Percentiles rank a stretch among this genome's conserved stretches.
These are phyloP conservation scores for Citrus trifoliata DNA, from an alignment of 345 rosid genomes.

Conservation along the genomic window DNA sequence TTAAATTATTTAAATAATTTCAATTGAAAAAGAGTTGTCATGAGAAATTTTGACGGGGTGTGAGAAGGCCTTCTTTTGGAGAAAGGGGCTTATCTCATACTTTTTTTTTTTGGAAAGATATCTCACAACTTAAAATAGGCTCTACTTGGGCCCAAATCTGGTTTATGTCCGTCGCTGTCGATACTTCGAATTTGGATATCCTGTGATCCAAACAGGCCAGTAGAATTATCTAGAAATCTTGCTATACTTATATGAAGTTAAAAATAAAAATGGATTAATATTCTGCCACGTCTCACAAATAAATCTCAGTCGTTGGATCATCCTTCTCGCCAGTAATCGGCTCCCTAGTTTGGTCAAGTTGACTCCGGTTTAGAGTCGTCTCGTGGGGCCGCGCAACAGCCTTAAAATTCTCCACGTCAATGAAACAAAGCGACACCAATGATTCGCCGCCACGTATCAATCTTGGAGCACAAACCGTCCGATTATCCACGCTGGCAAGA, in stretches of 20 bases:
- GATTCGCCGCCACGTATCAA: constrained; percentile 28
- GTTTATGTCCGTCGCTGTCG: neutral
- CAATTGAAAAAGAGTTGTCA: too few species aligned
- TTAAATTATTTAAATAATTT: too few species aligned
- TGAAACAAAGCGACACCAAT: constrained; percentile 23
- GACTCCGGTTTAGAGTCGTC: constrained; percentile 10
- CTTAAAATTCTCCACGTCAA: constrained; percentile 49
- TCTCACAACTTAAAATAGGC: neutral
- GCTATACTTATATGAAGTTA: constrained; percentile 3
- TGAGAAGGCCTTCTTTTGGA: too few species aligned
- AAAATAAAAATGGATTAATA: constrained; percentile 6
- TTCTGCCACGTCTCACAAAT: constrained; percentile 22
- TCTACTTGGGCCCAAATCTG: neutral
- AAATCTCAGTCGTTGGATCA: constrained; percentile 7
- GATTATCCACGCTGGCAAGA: constrained; percentile 46
- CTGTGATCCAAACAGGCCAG: neutral
- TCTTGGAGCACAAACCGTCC: neutral
- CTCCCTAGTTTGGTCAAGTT: constrained; percentile 16
- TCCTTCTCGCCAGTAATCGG: constrained; percentile 10
- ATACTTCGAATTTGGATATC: neutral
- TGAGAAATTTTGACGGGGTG: too few species aligned
- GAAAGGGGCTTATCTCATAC: too few species aligned
- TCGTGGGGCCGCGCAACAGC: constrained; percentile 20
- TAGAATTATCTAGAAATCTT: constrained; percentile 3
- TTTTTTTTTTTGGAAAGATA: too few species aligned